Conservation (phyloP, 2,329 filamentous ascomycete genomes). For the Daldinia sp. region DNA sequence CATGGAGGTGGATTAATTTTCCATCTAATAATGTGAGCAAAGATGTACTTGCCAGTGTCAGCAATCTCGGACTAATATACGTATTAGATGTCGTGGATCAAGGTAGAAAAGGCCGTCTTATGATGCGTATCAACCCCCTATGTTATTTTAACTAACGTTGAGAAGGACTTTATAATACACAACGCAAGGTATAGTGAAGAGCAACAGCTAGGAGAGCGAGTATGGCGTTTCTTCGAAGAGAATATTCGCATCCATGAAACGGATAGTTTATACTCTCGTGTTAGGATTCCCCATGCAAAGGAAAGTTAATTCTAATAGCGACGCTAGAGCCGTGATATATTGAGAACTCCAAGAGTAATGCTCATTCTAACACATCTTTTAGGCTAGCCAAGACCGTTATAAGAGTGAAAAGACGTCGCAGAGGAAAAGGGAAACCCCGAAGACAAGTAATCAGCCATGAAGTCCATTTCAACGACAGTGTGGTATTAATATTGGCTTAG, state of each 20-base stretch:
- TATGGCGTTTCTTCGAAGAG: background rate
- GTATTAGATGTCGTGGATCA: background rate
- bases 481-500: background rate
- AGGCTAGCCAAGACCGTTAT: background rate
- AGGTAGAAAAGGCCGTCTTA: background rate
- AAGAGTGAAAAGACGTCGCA: background rate
- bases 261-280: background rate
- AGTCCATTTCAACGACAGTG: background rate
- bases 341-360: background rate
- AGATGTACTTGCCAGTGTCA: background rate
- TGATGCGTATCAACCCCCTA: background rate
- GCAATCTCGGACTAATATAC: background rate
- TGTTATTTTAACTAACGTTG: background rate
- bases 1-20: conserved; percentile 1
- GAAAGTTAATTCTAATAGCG: background rate
- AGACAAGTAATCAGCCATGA: background rate
- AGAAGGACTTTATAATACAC: background rate
- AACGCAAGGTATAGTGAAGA: background rate
- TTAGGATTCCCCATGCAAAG: background rate
- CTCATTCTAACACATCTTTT: background rate
- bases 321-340: background rate
- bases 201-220: background rate
- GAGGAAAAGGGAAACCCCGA: background rate
- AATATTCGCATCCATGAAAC: background rate
- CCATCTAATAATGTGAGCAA: background rate